Evolutionary conservation across 768 basidiomycete species (phyloP), one percentile per base, ranked within the genome.

Genomic region (Boletus vinaceobasis): DNA sequence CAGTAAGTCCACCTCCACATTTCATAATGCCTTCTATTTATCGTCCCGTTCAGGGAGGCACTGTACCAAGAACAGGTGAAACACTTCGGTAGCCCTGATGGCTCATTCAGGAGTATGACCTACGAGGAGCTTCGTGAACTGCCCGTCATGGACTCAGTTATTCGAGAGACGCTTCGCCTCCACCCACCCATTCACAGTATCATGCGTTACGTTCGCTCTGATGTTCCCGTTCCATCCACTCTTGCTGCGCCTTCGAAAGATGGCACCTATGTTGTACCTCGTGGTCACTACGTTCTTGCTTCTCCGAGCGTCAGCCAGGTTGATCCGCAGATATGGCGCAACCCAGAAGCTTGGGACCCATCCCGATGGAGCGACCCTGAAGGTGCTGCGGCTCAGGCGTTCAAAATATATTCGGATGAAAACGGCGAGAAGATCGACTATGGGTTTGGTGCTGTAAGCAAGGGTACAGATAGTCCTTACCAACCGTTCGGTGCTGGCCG

Each of bases 401-500:
- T 83, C 64, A 84, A 83, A 64, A 78, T 80, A 60, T 93, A 97
- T 65, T 71, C 75, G 38, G 90, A 90, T 62, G 85, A 85, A 62
- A 71, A 73, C 32, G 88, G 91, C 53, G 92, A 96, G 72, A 94
- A 94, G 77, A 77, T 98, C 57, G 97, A 99, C 71, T 99, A 88
- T 65, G 97, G 97, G 2, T 99, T 92, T 71, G 97, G 97, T 50
- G 83, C 86, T 56, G 90, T 99, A 48, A 91, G 88, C 76, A 98
- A 98, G 75, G 95, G 95, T 47, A 98, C 95, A 7, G 91, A 95
- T 53, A 91, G 88, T 62, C 93, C 92, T 46, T 98, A 98, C 71
- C 91, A 97, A 69, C 97, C 97, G 2, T 99, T 99, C 65, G 97
- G 97, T 58, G 96, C 97, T 48, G 97, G 97, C 29, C 81, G 90